Base-by-base conservation (phyloP, 768 basidiomycete genomes). In the Boletus pseudo-olivaceus region DNA sequence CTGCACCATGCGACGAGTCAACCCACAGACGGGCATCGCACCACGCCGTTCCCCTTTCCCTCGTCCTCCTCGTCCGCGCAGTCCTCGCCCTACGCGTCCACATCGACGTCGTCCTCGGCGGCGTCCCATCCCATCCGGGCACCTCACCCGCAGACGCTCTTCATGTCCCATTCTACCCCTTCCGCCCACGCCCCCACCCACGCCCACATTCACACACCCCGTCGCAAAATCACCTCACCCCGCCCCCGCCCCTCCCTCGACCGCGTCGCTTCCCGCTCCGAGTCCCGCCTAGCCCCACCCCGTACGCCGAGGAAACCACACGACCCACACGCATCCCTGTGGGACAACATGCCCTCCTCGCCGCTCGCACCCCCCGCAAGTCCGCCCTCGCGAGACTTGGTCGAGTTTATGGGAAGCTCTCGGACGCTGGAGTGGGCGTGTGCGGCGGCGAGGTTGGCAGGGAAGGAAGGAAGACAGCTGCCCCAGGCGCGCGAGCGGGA, bases 381-480 rank as follows among this genome's bases (percentile, higher is more conserved):
- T n/a, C 68, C 68, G 1, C 68, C 65, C 15, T 70, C 74, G 3
- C 61, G 57, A 2, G 68, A 71, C 26, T 39, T 72, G 14, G 35
- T 70, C 40, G 70, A 70, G 30, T 71, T 69, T 32, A 47, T 67
- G 39, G 70, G 65, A 1, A 47, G 60, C 15, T 60, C 58, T 10
- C 62, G 67, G 9, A 70, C 68, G 15, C 61, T 70, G 14, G 68
- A 70, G 53, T 70, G 68, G 68, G 68, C 68, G 11, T 70, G 68
- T 37, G 68, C 60, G 3, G 82, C 81, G 23, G 81, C 80, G 4
- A 68, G 81, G 38, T 55, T 81, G 9, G 75, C 75, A 5, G 80
- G 77, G 34, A 82, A 77, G 59, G 73, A 74, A 41, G 70, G 66
- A 32, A 49, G 59, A 34, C 63, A 54, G 56, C 58, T 54, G 40